phyloP scores from a whole-genome alignment of 345 rosid species.

The Populus nigra region DNA sequence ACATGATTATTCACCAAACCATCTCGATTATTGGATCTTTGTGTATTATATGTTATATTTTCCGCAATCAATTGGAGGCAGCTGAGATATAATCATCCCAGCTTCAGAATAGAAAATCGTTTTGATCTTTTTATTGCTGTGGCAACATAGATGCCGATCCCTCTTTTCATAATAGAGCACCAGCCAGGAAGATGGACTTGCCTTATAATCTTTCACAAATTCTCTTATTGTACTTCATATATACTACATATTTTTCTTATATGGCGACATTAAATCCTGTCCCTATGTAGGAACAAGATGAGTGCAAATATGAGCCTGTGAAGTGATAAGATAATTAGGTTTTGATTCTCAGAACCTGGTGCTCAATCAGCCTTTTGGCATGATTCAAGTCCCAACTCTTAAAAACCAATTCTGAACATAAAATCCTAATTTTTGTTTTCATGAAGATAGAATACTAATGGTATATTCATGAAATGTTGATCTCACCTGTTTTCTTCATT shows the following conservation, averaged over 20 bases:
- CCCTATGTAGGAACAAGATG: not conserved
- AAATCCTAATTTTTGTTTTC: not conserved
- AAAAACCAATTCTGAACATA: not conserved
- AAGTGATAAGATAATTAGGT: not conserved
- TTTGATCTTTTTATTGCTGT: not conserved
- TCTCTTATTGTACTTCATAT: not conserved
- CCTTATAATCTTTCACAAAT: not conserved
- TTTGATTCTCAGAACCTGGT: not conserved
- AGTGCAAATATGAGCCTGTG: not conserved
- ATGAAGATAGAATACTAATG: not conserved
- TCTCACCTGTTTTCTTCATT: not conserved
- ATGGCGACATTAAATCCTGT: not conserved
- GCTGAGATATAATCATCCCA: not conserved
- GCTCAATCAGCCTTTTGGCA: not conserved
- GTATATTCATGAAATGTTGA: not conserved
- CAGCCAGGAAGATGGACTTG: not conserved
- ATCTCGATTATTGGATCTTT: not conserved
- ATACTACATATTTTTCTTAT: not conserved
- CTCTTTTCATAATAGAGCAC: not conserved
- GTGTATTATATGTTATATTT: not conserved
- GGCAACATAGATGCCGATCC: not conserved
- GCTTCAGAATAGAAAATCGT: not conserved
- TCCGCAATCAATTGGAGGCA: not conserved
- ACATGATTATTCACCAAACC: not conserved
- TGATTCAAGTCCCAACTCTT: not conserved